Evolutionary conservation across 192 early-diverging fungal genomes (phyloP).

Genomic region (Podochytrium sp.): DNA sequence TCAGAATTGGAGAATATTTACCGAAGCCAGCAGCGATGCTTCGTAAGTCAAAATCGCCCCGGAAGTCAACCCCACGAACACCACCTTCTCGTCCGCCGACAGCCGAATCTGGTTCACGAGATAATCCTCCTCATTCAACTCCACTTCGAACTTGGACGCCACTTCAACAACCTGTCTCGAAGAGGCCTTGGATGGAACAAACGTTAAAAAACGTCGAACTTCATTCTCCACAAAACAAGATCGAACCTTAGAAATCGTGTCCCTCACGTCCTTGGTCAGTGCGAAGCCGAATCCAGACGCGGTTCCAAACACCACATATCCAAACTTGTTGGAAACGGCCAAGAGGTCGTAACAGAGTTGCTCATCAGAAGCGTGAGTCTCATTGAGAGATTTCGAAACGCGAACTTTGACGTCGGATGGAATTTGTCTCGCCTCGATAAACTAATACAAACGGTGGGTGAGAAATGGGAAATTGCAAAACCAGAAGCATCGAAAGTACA

Average conservation of each 20-base stretch:
- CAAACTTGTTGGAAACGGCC: slow-evolving; percentile 30
- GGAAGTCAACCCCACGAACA: neutral
- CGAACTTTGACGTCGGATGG: neutral
- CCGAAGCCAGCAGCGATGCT: neutral
- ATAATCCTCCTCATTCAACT: slow-evolving; percentile 2
- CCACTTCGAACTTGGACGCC: neutral
- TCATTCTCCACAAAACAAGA: too few species aligned
- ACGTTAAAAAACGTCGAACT: neutral
- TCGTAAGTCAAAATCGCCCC: neutral
- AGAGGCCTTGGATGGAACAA: slow-evolving; percentile 2
- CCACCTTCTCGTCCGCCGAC: slow-evolving; percentile 1
- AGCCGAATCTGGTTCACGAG: slow-evolving; percentile 21
- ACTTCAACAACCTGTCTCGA: neutral
- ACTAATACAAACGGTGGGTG: too few species aligned
- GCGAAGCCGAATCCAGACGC: slow-evolving; percentile 23
- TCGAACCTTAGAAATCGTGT: neutral
- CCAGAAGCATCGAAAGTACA: neutral
- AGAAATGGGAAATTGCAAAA: neutral
- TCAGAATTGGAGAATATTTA: neutral
- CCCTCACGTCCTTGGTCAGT: slow-evolving; percentile 19
- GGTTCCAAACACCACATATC: slow-evolving; percentile 24
- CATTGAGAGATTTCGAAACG: slow-evolving; percentile 2
- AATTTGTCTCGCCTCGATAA: slow-evolving; percentile 11
- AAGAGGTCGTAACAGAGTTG: slow-evolving; percentile 9
- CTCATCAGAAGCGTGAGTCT: neutral